A percentile compares a stretch with the other conserved stretches of the same genome.
phyloP scores from a whole-genome alignment of 345 rosid species.

The Syzygium grande region DNA sequence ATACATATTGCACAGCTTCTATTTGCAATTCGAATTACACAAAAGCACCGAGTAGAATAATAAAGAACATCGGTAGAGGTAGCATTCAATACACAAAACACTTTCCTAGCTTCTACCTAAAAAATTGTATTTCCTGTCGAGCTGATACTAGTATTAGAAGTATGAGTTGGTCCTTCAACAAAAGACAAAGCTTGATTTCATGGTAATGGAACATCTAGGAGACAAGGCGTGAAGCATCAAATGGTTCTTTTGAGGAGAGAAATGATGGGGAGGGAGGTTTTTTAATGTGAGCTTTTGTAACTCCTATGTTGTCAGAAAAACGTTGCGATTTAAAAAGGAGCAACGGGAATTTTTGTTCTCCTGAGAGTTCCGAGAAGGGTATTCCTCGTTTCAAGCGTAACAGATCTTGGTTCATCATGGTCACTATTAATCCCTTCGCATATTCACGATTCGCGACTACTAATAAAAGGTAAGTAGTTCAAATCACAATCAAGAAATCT shows the following conservation, averaged over 20 bases:
- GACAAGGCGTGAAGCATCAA: background rate
- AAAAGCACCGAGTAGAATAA: background rate
- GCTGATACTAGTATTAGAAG: background rate
- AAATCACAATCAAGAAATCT: background rate
- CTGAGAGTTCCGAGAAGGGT: background rate
- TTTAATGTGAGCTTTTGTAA: background rate
- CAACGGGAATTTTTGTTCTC: background rate
- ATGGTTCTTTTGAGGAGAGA: background rate
- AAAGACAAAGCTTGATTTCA: background rate
- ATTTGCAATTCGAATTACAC: background rate
- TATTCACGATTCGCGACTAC: background rate
- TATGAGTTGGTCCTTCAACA: background rate
- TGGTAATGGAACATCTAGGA: background rate
- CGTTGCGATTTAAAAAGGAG: background rate
- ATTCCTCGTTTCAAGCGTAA: background rate
- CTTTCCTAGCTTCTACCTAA: background rate
- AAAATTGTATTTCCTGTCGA: background rate
- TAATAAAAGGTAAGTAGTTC: background rate
- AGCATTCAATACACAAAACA: background rate
- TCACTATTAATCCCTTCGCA: background rate
- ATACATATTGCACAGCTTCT: background rate
- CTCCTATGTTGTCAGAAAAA: background rate
- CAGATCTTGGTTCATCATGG: background rate
- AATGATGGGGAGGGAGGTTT: background rate
- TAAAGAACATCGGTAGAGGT: background rate